A percentile compares a stretch with the other conserved stretches of the same genome.
These are phyloP conservation scores for Lachnellula willkommii DNA, from an alignment of 2,329 filamentous ascomycete genomes.

Conservation along the genomic window DNA sequence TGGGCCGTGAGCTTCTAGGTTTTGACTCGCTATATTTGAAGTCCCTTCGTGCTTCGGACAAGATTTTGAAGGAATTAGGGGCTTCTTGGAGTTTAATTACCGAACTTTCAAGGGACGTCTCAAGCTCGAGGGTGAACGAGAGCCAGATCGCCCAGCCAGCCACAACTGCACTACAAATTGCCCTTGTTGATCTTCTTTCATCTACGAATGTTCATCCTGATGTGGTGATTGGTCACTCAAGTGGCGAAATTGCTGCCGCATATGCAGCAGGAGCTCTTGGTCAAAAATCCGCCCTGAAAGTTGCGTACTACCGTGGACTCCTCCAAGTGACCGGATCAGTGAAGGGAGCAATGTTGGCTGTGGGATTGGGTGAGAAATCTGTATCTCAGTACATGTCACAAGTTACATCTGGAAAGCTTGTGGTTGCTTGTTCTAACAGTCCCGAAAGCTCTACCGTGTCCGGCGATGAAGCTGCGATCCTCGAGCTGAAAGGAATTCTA, in stretches of 20 bases:
- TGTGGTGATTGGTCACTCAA: conserved; percentile 23
- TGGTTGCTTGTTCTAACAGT: conserved; percentile 31
- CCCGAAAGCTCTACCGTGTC: conserved; percentile 20
- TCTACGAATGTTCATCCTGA: conserved; percentile 15
- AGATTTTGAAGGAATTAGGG: neutral
- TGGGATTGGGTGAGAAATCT: conserved; percentile 32
- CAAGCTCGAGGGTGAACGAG: too few relatives aligned
- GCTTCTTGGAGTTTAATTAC: conserved; percentile 1
- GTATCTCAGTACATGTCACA: conserved; percentile 1
- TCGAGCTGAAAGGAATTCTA: conserved; percentile 4
- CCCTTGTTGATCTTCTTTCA: conserved; percentile 27
- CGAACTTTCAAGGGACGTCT: too few relatives aligned
- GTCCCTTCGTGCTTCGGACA: neutral
- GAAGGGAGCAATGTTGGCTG: conserved; percentile 50
- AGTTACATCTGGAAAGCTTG: conserved; percentile 12
- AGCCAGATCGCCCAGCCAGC: conserved; percentile 23
- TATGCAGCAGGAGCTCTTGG: conserved; percentile 25
- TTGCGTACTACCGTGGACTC: conserved; percentile 24
- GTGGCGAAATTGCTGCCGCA: conserved; percentile 27
- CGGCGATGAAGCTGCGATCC: conserved; percentile 14
- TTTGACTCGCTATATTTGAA: neutral
- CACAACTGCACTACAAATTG: conserved; percentile 35
- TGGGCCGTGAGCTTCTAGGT: conserved; percentile 7
- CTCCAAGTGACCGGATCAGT: conserved; percentile 22
- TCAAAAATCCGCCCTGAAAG: conserved; percentile 16